phyloP scores from a whole-genome alignment of 1,284 basidiomycete genomes.

The Ganoderma boninense region DNA sequence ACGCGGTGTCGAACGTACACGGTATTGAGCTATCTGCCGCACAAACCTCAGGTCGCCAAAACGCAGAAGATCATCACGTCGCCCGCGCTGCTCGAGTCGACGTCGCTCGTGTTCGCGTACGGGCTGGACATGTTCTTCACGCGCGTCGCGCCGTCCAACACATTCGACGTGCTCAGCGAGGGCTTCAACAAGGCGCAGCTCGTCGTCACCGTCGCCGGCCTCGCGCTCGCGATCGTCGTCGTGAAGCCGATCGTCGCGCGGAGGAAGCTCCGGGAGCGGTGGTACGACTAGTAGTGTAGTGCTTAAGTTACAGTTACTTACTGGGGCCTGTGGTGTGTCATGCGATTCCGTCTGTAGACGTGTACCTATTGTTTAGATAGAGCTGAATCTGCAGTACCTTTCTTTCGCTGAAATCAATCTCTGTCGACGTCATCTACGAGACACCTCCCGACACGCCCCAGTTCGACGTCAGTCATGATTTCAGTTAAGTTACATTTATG shows the following conservation, averaged over 20 bases:
- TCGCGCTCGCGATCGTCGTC: slow-evolving; percentile 78
- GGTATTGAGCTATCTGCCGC: not conserved
- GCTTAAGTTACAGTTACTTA: too few species aligned
- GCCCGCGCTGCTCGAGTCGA: slow-evolving; percentile 91
- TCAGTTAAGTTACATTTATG: too few species aligned
- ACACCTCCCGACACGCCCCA: too few species aligned
- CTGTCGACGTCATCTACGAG: too few species aligned
- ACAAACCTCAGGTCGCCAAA: slow-evolving; percentile 65
- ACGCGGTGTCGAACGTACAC: not conserved
- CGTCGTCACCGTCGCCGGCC: slow-evolving; percentile 80
- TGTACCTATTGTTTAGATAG: not conserved
- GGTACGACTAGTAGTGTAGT: slow-evolving; percentile 51
- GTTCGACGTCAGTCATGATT: too few species aligned
- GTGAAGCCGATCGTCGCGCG: slow-evolving; percentile 78
- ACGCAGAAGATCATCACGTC: slow-evolving; percentile 74
- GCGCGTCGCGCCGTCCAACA: slow-evolving; percentile 85
- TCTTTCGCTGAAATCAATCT: not conserved
- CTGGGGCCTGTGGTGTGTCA: not conserved
- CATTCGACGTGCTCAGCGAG: slow-evolving; percentile 93
- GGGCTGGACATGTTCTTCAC: slow-evolving; percentile 91
- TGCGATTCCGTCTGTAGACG: not conserved
- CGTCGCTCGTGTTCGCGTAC: slow-evolving; percentile 86
- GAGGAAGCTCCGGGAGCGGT: slow-evolving; percentile 71
- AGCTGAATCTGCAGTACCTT: not conserved
- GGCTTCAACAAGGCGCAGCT: slow-evolving; percentile 95